Evolutionary conservation across 2,329 filamentous ascomycete species (phyloP).

Genomic region (Fusarium hostae): DNA sequence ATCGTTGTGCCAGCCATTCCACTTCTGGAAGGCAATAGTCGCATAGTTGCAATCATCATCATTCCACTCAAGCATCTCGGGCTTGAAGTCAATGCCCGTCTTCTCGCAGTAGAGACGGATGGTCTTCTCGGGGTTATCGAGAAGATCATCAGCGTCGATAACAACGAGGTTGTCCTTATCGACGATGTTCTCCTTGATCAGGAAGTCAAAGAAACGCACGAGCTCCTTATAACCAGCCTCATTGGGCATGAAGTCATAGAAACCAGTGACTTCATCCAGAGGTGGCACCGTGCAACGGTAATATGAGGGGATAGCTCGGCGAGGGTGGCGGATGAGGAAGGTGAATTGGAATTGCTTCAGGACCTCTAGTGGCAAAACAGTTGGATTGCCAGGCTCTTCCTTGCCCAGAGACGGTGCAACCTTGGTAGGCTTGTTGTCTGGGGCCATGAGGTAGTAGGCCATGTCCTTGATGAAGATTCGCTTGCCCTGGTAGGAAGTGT

Average conservation of each 20-base stretch:
- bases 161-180: slow-evolving; percentile 82
- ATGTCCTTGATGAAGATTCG: slow-evolving; percentile 99
- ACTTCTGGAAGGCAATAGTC: slow-evolving; percentile 87
- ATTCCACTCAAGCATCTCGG: slow-evolving; percentile 87
- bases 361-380: slow-evolving; percentile 79
- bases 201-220: slow-evolving; percentile 86
- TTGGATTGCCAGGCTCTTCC: slow-evolving; percentile 79
- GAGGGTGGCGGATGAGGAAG: slow-evolving; percentile 96
- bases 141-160: slow-evolving; percentile 91
- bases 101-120: slow-evolving; percentile 84
- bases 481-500: slow-evolving; percentile 71
- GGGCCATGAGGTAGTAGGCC: slow-evolving; percentile 88
- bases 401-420: slow-evolving; percentile 84
- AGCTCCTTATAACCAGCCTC: slow-evolving; percentile 95
- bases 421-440: slow-evolving; percentile 71
- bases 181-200: slow-evolving; percentile 75
- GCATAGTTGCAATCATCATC: slow-evolving; percentile 79
- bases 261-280: slow-evolving; percentile 82
- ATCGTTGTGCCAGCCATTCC: slow-evolving; percentile 97
- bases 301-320: slow-evolving; percentile 90
- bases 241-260: slow-evolving; percentile 84
- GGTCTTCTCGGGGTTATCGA: slow-evolving; percentile 82
- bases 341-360: slow-evolving; percentile 90
- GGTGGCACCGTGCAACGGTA: slow-evolving; percentile 94
- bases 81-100: slow-evolving; percentile 79